Base-by-base conservation (phyloP, 805 yeast genomes). In the Hanseniaspora jakobsenii region DNA sequence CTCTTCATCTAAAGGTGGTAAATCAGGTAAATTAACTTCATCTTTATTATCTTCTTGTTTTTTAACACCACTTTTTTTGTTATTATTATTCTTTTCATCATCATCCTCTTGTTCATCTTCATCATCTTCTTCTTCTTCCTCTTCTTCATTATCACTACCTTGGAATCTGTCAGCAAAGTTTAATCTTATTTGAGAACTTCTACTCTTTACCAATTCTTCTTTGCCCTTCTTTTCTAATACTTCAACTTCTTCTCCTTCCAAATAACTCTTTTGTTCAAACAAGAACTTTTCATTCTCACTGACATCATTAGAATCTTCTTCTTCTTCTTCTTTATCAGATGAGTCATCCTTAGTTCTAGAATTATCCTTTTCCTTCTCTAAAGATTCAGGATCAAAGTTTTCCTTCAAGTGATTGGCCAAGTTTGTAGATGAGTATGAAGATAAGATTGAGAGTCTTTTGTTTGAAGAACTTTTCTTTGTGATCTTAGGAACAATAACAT, bases 401-500 rank as follows among this genome's bases (percentile, higher is more conserved):
- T 31, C 70, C 71, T 51, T 71, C 78, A 0, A 84, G 77, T 70
- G 73, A 49, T 71, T 75, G 13, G 48, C 38, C 10, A 42, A 13
- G 28, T 42, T 35, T 14, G 39, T 42, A 2, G 86, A 75, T 1
- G 87, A 79, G 53, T 78, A 77, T 60, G 78, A 64, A 0, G 86
- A 78, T 32, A 81, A 59, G n/a, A 81, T 81, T 26, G 84, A 77
- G 44, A 78, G 64, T 55, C 91, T 70, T 60, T 77, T 81, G 3
- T 32, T 35, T 46, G 73, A 66, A 53, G 73, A 70, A 2, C 84
- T 78, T 52, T 73, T 72, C 59, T 86, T 73, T 0, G 86, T 73
- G 28, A 80, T 83, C 49, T 72, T 74, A 18, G 89, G 89, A 39
- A 80, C 75, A 47, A 69, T 67, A 35, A 80, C 77, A 49, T 76